Evolutionary conservation across 331 rosid genomes (phyloP), one percentile per base, ranked within the genome.

Genomic region (Arachis monticola): DNA sequence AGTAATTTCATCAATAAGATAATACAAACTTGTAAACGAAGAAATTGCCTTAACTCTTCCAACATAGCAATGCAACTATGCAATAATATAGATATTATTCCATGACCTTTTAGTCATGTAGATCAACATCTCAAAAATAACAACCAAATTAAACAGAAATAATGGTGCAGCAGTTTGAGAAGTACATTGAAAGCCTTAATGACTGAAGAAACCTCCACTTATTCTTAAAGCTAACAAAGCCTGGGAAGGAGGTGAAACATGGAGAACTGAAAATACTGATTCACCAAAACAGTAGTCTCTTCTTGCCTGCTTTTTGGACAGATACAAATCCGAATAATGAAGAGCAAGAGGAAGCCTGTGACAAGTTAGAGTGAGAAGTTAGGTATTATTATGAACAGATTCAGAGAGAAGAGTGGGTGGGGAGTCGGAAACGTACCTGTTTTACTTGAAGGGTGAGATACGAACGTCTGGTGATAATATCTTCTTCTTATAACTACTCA

Each of bases 151-250:
- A 65, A 10, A 44, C 7, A 69, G 51, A 69, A 60, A 77, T 60
- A 14, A 48, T 40, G 60, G 5, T 38, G 48, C 27, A 7, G 11
- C 51, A 67, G 69, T 17, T 46, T 50, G 41, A 22, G 56, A 56
- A 70, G 44, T 56, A 40, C 75, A 77, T 45, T 11, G 38, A 59
- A 22, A 58, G 62, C 55, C 70, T 77, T 48, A 0, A 8, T 17
- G 46, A 38, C 27, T 17, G 38, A 31, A 67, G 30, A 42, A 65
- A 58, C 71, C 67, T 30, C 45, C 60, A 42, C 66, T 77, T 77
- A 27, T 52, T 53, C 22, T 68, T 8, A 11, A 13, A 30, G 59
- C 5, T 61, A 69, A 60, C 62, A 32, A 60, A 61, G 70, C 65
- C 55, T 53, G 72, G 30, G 47, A 64, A 64, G 6, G 79, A 42